A percentile compares a stretch with the other conserved stretches of the same genome.
Conservation (phyloP, 1,284 basidiomycete species). For the Kwoniella shivajii region DNA sequence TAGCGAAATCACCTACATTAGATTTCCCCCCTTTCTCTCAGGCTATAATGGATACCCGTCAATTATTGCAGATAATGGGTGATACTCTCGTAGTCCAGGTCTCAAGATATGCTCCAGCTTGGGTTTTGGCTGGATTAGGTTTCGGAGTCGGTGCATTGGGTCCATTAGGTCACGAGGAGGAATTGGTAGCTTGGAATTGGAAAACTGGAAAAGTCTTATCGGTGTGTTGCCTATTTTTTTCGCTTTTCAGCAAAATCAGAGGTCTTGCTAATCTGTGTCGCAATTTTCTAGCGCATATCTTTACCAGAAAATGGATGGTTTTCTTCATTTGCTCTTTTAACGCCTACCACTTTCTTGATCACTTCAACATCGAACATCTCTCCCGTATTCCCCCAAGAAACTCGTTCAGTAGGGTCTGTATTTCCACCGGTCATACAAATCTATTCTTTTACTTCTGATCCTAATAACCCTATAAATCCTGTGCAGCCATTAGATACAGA, state of each 20-base stretch:
- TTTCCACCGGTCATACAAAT: constrained; percentile 47
- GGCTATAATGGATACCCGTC: constrained; percentile 33
- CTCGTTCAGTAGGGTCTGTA: constrained; percentile 11
- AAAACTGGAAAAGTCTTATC: constrained; percentile 49
- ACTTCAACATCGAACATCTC: constrained; percentile 35
- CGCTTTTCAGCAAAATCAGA: constrained; percentile 2
- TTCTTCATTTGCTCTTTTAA: constrained; percentile 34
- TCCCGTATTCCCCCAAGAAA: constrained; percentile 20
- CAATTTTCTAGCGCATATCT: constrained; percentile 32
- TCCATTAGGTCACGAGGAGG: constrained; percentile 37
- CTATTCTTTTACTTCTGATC: constrained; percentile 38
- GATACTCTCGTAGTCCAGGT: constrained; percentile 50
- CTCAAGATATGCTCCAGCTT: constrained; percentile 31
- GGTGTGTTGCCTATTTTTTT: constrained; percentile 21
- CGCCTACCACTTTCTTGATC: constrained; percentile 40
- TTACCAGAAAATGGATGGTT: constrained; percentile 39
- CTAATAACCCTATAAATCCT: constrained; percentile 20
- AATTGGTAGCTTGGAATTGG: constrained; percentile 53
- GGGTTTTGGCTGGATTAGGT: constrained; percentile 37
- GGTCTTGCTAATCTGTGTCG: too few species aligned
- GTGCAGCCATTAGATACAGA: constrained; percentile 36
- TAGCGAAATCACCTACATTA: constrained; percentile 36
- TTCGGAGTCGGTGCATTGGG: constrained; percentile 19
- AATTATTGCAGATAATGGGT: constrained; percentile 51
- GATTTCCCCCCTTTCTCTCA: constrained; percentile 42